These are phyloP conservation scores for Rhynchospora pubera DNA, from an alignment of 176 grass and related monocot genomes.

Conservation along the genomic window DNA sequence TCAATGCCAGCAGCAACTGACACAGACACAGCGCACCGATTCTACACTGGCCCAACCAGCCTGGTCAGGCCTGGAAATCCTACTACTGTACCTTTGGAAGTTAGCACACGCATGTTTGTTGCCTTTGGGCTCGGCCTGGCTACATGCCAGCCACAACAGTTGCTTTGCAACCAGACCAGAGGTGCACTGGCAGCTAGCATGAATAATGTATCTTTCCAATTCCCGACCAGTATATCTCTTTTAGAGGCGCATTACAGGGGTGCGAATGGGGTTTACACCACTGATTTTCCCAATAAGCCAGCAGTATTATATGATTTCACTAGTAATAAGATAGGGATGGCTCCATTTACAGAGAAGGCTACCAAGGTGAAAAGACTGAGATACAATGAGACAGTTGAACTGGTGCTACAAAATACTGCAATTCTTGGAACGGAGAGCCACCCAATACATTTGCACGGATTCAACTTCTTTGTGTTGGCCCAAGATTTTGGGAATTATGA, in stretches of 20 bases:
- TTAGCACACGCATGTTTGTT: slow-evolving; percentile 41
- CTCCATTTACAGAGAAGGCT: slow-evolving; percentile 24
- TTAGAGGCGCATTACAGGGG: slow-evolving; percentile 30
- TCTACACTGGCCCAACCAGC: slow-evolving; percentile 38
- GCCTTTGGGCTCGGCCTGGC: slow-evolving; percentile 33
- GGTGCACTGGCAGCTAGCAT: slow-evolving; percentile 58
- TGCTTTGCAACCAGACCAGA: slow-evolving; percentile 42
- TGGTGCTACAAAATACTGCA: slow-evolving; percentile 64
- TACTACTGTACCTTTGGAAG: slow-evolving; percentile 26
- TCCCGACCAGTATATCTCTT: slow-evolving; percentile 35
- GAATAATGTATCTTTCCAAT: slow-evolving; percentile 62
- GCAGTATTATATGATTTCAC: slow-evolving; percentile 51
- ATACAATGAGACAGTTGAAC: slow-evolving; percentile 50
- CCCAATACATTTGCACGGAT: slow-evolving; percentile 49
- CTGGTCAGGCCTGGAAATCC: slow-evolving; percentile 32
- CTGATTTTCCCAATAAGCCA: slow-evolving; percentile 49
- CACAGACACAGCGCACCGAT: slow-evolving; percentile 26
- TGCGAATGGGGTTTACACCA: slow-evolving; percentile 33
- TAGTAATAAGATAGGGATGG: not conserved
- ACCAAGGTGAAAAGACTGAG: slow-evolving; percentile 43
- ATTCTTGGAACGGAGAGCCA: slow-evolving; percentile 44
- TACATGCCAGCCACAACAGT: slow-evolving; percentile 31
- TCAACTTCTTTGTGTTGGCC: slow-evolving; percentile 43
- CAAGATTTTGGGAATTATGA: slow-evolving; percentile 46
- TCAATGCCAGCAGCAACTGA: slow-evolving; percentile 35